These are phyloP conservation scores for Diaporthe citrichinensis DNA, from an alignment of 2,329 filamentous ascomycete genomes.

Conservation along the genomic window DNA sequence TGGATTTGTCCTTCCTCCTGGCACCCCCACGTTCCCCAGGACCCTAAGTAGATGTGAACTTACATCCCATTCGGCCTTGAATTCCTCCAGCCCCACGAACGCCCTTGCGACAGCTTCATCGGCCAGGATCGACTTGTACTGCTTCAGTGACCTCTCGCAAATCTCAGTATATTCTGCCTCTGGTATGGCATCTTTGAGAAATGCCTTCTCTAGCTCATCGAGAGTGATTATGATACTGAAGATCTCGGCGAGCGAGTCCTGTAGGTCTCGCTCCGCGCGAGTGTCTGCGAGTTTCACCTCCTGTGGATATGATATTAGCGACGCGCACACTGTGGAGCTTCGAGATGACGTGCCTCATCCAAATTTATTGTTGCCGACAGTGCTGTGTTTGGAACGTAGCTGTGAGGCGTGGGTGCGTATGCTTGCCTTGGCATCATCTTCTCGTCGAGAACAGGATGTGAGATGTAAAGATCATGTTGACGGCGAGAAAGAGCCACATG, in stretches of 20 bases:
- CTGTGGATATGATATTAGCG: slow-evolving; percentile 58
- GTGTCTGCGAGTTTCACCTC: slow-evolving; percentile 94
- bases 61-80: slow-evolving; percentile 94
- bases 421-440: slow-evolving; percentile 73
- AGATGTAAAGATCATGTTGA: slow-evolving; percentile 11
- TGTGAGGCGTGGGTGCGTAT: slow-evolving; percentile 91
- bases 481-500: not conserved
- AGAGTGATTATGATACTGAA: slow-evolving; percentile 98
- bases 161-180: slow-evolving; percentile 97
- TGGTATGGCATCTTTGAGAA: slow-evolving; percentile 92
- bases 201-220: slow-evolving; percentile 96
- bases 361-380: slow-evolving; percentile 92
- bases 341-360: slow-evolving; percentile 77
- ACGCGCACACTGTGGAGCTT: not conserved
- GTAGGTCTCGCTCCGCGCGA: slow-evolving; percentile 89
- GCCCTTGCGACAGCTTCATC: slow-evolving; percentile 92
- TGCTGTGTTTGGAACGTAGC: slow-evolving; percentile 88
- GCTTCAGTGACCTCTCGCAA: slow-evolving; percentile 92
- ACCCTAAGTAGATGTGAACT: slow-evolving; percentile 51
- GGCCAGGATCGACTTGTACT: slow-evolving; percentile 94
- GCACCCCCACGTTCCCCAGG: too few relatives aligned
- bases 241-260: slow-evolving; percentile 95
- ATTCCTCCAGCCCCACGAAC: slow-evolving; percentile 90
- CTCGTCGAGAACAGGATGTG: not conserved
- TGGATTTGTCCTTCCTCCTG: not conserved